Conservation (phyloP, 371 early-diverging fungal genomes). For the Massospora cicadina region DNA sequence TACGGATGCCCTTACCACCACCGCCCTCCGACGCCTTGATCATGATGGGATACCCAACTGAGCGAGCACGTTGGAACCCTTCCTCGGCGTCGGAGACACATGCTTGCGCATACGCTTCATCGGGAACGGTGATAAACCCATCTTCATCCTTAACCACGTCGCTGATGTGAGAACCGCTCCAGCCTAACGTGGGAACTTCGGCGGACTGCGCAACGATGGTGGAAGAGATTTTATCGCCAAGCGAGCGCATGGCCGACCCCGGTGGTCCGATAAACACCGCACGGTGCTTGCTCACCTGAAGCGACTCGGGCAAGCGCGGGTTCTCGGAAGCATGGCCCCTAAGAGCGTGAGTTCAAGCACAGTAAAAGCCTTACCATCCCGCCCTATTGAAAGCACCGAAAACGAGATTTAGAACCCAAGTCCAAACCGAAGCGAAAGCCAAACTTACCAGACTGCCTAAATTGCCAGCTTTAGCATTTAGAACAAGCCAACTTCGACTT, state of each 20-base stretch:
- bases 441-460: conserved; percentile 45
- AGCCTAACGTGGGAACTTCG: conserved; percentile 88
- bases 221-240: conserved; percentile 97
- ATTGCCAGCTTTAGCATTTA: not conserved
- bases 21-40: conserved; percentile 99
- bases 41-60: conserved; percentile 95
- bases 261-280: conserved; percentile 97
- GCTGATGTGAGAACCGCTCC: conserved; percentile 82
- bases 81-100: conserved; percentile 57
- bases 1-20: conserved; percentile 98
- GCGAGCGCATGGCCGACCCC: conserved; percentile 92
- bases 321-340: conserved; percentile 99
- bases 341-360: conserved; percentile 21
- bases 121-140: conserved; percentile 65
- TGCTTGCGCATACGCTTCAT: conserved; percentile 57
- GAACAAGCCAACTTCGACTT: not conserved
- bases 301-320: conserved; percentile 82
- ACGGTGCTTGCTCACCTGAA: conserved; percentile 52
- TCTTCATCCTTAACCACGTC: conserved; percentile 37
- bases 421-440: not conserved
- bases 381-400: conserved; percentile 15
- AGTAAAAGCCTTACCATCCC: conserved; percentile 19
- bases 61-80: conserved; percentile 58
- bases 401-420: not conserved
- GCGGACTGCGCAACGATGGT: conserved; percentile 95